Evolutionary conservation across 176 grass and related monocot species (phyloP).

Genomic region (Phoenix dactylifera): DNA sequence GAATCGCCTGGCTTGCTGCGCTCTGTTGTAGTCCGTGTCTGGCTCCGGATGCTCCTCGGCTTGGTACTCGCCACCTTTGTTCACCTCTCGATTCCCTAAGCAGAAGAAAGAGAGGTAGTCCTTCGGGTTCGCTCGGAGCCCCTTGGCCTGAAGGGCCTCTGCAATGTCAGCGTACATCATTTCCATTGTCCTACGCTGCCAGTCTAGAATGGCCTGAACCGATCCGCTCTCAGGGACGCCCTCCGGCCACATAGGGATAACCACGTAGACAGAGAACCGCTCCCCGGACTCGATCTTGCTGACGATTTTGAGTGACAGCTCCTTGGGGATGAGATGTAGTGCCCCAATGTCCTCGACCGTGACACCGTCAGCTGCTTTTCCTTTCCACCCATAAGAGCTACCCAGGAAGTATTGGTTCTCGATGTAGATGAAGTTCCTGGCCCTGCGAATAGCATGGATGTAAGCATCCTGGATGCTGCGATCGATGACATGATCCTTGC

Average conservation of each 20-base stretch:
- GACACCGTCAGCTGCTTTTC: slow-evolving; percentile 21
- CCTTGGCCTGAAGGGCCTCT: slow-evolving; percentile 29
- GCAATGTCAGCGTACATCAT: slow-evolving; percentile 55
- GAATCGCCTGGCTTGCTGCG: slow-evolving; percentile 42
- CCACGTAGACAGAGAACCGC: slow-evolving; percentile 44
- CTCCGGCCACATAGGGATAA: slow-evolving; percentile 70
- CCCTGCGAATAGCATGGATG: slow-evolving; percentile 58
- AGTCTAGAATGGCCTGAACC: slow-evolving; percentile 64
- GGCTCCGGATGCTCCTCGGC: slow-evolving; percentile 26
- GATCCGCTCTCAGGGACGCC: slow-evolving; percentile 49
- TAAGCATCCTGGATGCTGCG: slow-evolving; percentile 71
- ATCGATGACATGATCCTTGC: slow-evolving; percentile 45
- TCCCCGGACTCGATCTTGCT: slow-evolving; percentile 53
- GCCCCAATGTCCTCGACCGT: slow-evolving; percentile 33
- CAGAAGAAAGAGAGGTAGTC: slow-evolving; percentile 73
- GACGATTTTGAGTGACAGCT: slow-evolving; percentile 51
- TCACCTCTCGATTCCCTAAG: slow-evolving; percentile 43
- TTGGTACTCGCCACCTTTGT: slow-evolving; percentile 16
- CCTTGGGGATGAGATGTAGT: slow-evolving; percentile 54
- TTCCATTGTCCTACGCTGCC: slow-evolving; percentile 65
- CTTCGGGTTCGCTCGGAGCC: slow-evolving; percentile 25
- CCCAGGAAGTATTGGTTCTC: slow-evolving; percentile 77
- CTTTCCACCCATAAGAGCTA: slow-evolving; percentile 46
- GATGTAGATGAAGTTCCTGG: slow-evolving; percentile 54
- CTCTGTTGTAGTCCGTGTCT: slow-evolving; percentile 34